Percentiles rank a stretch among this genome's conserved stretches.
phyloP scores from a whole-genome alignment of 257 asterid genomes.

The Echites panduratus region DNA sequence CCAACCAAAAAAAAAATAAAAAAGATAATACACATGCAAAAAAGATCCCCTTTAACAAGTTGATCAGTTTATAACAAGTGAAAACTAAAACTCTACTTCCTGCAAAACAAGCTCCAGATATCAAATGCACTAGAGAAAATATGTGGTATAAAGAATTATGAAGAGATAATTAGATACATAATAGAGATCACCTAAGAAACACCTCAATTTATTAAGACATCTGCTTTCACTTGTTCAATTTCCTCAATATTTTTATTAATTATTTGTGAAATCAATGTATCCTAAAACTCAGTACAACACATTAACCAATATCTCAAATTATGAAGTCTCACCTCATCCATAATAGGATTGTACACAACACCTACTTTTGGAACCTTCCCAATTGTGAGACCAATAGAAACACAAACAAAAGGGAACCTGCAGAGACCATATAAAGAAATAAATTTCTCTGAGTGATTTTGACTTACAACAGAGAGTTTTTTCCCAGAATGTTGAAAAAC shows the following conservation, averaged over 20 bases:
- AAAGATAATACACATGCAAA: background rate
- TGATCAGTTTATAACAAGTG: background rate
- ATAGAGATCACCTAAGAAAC: background rate
- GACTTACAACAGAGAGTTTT: background rate
- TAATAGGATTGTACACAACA: conserved; percentile 77
- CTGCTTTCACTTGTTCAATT: background rate
- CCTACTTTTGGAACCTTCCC: conserved; percentile 68
- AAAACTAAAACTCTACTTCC: background rate
- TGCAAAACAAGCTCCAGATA: background rate
- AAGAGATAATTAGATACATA: background rate
- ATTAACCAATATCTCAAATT: background rate
- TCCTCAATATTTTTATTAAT: background rate
- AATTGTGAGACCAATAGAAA: conserved; percentile 81
- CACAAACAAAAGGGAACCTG: conserved; percentile 87
- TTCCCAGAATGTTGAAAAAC: conserved; percentile 3
- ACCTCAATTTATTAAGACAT: background rate
- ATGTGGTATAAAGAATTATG: background rate
- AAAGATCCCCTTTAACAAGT: background rate
- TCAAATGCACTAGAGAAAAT: background rate
- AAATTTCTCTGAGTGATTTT: conserved; percentile 7
- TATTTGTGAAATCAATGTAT: too few relatives aligned
- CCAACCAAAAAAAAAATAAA: too few relatives aligned
- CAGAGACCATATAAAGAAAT: conserved; percentile 17
- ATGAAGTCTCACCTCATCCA: conserved; percentile 60
- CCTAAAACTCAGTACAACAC: background rate